Evolutionary conservation across 768 basidiomycete species (phyloP).

Genomic region (Megacollybia marginata): DNA sequence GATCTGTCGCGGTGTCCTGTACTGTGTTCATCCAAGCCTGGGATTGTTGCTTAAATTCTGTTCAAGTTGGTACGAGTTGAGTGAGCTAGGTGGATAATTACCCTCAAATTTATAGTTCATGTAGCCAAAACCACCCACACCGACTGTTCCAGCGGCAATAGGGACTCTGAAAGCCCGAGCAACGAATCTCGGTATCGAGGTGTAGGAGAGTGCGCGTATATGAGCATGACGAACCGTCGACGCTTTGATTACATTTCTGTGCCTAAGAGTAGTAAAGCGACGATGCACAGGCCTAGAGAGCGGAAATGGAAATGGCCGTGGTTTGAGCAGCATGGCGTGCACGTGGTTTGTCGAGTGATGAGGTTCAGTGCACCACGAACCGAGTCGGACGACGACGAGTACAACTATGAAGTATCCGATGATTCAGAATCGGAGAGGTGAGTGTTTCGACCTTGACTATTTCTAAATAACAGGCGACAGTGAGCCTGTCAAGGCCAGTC

Average conservation of each 20-base stretch:
- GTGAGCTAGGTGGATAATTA: conserved; percentile 24
- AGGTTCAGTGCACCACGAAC: conserved; percentile 49
- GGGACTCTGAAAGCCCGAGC: conserved; percentile 85
- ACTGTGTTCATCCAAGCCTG: conserved; percentile 57
- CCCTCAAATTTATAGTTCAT: conserved; percentile 97
- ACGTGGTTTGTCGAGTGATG: conserved; percentile 23
- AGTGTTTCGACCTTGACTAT: conserved; percentile 30
- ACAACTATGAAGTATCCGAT: conserved; percentile 30
- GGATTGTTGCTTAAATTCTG: conserved; percentile 70
- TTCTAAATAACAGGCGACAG: not conserved
- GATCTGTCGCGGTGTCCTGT: conserved; percentile 62
- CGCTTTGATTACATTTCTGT: not conserved
- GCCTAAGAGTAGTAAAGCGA: conserved; percentile 45
- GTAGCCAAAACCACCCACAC: conserved; percentile 87
- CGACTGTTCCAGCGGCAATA: conserved; percentile 81
- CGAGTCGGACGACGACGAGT: conserved; percentile 37
- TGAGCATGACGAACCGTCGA: conserved; percentile 47
- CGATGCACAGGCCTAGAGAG: conserved; percentile 40
- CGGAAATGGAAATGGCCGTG: not conserved
- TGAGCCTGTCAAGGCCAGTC: conserved; percentile 33
- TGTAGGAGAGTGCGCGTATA: conserved; percentile 73
- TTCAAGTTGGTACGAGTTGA: not conserved
- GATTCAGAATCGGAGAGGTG: conserved; percentile 14
- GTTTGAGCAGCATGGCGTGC: too few relatives aligned
- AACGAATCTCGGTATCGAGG: conserved; percentile 83